Percentiles rank a stretch among this genome's conserved stretches.
Conservation (phyloP, 805 yeast genomes). For the Metschnikowia cerradonensis region DNA sequence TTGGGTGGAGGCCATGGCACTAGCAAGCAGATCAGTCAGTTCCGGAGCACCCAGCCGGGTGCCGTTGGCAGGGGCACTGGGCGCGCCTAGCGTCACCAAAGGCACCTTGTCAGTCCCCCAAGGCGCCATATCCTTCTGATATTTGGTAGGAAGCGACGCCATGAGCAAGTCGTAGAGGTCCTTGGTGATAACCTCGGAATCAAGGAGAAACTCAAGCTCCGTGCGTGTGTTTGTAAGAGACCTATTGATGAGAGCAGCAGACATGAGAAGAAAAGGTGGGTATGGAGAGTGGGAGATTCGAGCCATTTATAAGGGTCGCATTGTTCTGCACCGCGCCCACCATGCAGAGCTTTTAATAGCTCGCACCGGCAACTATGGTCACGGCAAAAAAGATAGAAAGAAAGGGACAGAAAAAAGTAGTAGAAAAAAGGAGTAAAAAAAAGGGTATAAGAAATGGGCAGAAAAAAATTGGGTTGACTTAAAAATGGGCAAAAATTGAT, state of each 20-base stretch:
- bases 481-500: too few relatives aligned
- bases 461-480: too few relatives aligned
- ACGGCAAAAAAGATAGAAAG: too few relatives aligned
- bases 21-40: neutral
- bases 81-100: neutral
- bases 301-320: neutral
- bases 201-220: conserved; percentile 76
- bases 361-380: neutral
- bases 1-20: conserved; percentile 6
- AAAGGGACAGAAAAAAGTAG: too few relatives aligned
- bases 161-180: conserved; percentile 49
- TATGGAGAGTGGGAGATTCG: neutral
- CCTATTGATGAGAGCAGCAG: conserved; percentile 65
- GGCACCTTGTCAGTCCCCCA: conserved; percentile 38
- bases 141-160: conserved; percentile 53
- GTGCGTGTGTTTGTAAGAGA: conserved; percentile 70
- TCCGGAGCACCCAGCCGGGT: too few relatives aligned
- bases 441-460: too few relatives aligned
- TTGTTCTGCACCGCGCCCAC: neutral
- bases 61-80: neutral
- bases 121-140: conserved; percentile 48
- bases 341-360: neutral
- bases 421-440: too few relatives aligned
- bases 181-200: conserved; percentile 66
- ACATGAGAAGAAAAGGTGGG: conserved; percentile 22